These are phyloP conservation scores for Spencermartinsiella ligniputridi DNA, from an alignment of 1,139 yeast genomes.

Conservation along the genomic window DNA sequence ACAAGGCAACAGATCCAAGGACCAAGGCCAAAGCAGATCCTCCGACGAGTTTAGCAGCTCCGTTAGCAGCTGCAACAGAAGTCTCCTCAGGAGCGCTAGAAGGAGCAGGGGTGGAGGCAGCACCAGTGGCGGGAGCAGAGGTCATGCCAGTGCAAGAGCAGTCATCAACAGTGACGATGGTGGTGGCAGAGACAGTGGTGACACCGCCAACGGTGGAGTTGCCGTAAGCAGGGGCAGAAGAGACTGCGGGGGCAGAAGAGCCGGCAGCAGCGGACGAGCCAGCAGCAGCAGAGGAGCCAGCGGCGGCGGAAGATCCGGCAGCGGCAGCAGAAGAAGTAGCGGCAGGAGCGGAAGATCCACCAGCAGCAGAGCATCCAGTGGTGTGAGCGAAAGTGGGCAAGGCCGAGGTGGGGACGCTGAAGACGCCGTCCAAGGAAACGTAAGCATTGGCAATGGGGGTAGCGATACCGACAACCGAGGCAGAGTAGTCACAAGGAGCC, in stretches of 20 bases:
- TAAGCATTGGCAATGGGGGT: conserved; percentile 2
- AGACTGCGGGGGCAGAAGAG: background rate
- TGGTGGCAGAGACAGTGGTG: background rate
- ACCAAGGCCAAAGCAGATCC: background rate
- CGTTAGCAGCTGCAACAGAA: background rate
- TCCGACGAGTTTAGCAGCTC: background rate
- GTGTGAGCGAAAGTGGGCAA: conserved; percentile 1
- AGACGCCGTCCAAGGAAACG: background rate
- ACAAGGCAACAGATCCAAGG: background rate
- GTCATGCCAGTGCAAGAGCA: background rate
- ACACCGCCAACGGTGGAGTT: background rate
- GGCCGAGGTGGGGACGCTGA: conserved; percentile 2
- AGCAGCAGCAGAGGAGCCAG: background rate
- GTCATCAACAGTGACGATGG: background rate
- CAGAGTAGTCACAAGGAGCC: conserved; percentile 1
- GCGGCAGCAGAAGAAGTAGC: background rate
- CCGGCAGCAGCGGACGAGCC: background rate
- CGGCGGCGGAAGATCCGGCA: background rate
- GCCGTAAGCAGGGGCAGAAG: background rate
- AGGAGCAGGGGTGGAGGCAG: background rate
- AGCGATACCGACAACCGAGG: background rate
- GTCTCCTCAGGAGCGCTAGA: background rate
- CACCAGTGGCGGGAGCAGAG: background rate
- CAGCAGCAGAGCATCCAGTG: conserved; percentile 1
- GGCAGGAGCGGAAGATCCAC: background rate